These are phyloP conservation scores for Schizophyllum commune DNA, from an alignment of 1,284 basidiomycete species.

Conservation along the genomic window DNA sequence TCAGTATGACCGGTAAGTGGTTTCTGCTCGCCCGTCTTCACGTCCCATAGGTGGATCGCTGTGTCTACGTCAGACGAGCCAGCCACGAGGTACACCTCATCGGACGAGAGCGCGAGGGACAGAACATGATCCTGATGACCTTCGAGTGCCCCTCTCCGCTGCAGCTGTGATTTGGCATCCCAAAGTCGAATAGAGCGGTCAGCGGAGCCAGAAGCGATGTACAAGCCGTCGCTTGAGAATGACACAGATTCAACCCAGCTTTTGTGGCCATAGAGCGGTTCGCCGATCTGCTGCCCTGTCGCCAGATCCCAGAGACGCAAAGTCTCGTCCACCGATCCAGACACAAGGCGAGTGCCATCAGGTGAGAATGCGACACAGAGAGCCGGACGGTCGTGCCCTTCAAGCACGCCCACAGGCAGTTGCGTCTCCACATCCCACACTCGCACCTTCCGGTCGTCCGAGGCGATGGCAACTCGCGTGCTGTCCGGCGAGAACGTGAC, in stretches of 20 bases:
- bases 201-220: slow-evolving; percentile 12
- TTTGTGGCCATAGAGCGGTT: slow-evolving; percentile 7
- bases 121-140: background rate
- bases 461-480: slow-evolving; percentile 2
- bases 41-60: too few species aligned
- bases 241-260: slow-evolving; percentile 6
- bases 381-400: background rate
- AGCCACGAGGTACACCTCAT: too few species aligned
- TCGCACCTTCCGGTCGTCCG: background rate
- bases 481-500: slow-evolving; percentile 11
- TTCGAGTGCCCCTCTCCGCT: background rate
- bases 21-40: background rate
- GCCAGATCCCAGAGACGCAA: slow-evolving; percentile 17
- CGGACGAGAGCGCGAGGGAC: too few species aligned
- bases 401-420: background rate
- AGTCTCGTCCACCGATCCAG: slow-evolving; percentile 11
- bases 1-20: background rate
- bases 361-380: slow-evolving; percentile 3
- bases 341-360: slow-evolving; percentile 8
- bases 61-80: too few species aligned
- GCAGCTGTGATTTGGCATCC: slow-evolving; percentile 4
- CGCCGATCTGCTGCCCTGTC: slow-evolving; percentile 4
- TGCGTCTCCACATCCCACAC: slow-evolving; percentile 2
- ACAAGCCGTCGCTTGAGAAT: slow-evolving; percentile 10
- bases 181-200: slow-evolving; percentile 11